A percentile compares a stretch with the other conserved stretches of the same genome.
phyloP scores from a whole-genome alignment of 306 rosid genomes.

The Ceratonia siliqua region DNA sequence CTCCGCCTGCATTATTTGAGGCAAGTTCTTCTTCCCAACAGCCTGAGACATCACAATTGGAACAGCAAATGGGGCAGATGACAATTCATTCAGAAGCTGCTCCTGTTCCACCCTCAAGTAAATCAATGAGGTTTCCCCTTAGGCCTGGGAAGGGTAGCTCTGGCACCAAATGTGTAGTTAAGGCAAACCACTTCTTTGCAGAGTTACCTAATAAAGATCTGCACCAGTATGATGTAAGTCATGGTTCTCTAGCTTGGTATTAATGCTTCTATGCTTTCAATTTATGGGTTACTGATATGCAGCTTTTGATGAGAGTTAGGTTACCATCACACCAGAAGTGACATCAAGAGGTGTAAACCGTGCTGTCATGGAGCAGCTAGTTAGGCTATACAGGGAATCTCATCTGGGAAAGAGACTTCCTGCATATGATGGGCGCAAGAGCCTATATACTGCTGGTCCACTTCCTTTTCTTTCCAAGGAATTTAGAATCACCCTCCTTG shows the following conservation, averaged over 20 bases:
- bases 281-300: background rate
- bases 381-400: conserved; percentile 51
- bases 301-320: conserved; percentile 38
- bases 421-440: conserved; percentile 80
- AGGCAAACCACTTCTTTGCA: conserved; percentile 91
- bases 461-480: conserved; percentile 64
- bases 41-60: conserved; percentile 45
- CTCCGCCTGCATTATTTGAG: conserved; percentile 52
- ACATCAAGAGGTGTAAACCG: conserved; percentile 67
- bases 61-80: conserved; percentile 44
- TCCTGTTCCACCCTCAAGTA: conserved; percentile 62
- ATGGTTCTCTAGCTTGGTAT: background rate
- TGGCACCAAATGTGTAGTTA: conserved; percentile 70
- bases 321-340: conserved; percentile 68
- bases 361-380: conserved; percentile 67
- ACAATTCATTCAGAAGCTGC: conserved; percentile 48
- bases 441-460: conserved; percentile 73
- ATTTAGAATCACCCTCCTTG: conserved; percentile 59
- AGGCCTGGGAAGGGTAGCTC: conserved; percentile 88
- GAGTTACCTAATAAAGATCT: conserved; percentile 88
- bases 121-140: conserved; percentile 87
- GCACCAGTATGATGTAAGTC: conserved; percentile 94
- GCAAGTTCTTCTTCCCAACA: conserved; percentile 68
- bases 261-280: background rate
- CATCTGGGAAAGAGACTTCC: conserved; percentile 70